A percentile compares a stretch with the other conserved stretches of the same genome.
Evolutionary conservation across 2,329 filamentous ascomycete genomes (phyloP).

Genomic region (Huntiella moniliformis): DNA sequence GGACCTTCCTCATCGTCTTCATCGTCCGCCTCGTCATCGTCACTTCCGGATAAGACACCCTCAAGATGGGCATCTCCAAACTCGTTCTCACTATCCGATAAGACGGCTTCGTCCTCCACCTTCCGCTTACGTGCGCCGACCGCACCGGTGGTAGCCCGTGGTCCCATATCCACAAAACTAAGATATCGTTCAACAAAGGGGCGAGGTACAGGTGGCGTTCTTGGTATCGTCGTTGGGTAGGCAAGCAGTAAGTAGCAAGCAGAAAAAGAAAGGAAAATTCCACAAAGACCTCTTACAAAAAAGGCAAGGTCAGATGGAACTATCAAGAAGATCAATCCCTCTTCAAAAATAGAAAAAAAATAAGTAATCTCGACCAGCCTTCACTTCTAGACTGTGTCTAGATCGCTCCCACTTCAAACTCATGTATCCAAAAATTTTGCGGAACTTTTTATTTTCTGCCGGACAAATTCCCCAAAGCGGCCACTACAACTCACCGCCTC

Average conservation of each 20-base stretch:
- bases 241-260: too few species aligned
- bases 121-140: slow-evolving; percentile 41
- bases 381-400: too few species aligned
- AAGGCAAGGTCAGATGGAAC: too few species aligned
- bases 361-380: too few species aligned
- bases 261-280: too few species aligned
- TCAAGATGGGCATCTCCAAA: slow-evolving; percentile 35
- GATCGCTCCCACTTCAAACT: too few species aligned
- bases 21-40: slow-evolving; percentile 38
- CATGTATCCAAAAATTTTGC: slow-evolving; percentile 7
- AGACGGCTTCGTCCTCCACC: slow-evolving; percentile 29
- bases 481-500: slow-evolving; percentile 3
- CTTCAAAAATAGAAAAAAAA: too few species aligned
- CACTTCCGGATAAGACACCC: slow-evolving; percentile 35
- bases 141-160: slow-evolving; percentile 4
- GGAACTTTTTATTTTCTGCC: slow-evolving; percentile 11
- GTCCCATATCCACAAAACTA: background rate
- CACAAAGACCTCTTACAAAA: too few species aligned
- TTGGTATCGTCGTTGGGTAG: background rate
- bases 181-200: background rate
- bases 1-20: slow-evolving; percentile 17
- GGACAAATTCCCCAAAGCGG: background rate
- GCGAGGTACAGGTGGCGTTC: background rate
- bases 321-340: too few species aligned
- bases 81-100: slow-evolving; percentile 37